phyloP scores from a whole-genome alignment of 2,329 filamentous ascomycete species.

The Nakataea oryzae region DNA sequence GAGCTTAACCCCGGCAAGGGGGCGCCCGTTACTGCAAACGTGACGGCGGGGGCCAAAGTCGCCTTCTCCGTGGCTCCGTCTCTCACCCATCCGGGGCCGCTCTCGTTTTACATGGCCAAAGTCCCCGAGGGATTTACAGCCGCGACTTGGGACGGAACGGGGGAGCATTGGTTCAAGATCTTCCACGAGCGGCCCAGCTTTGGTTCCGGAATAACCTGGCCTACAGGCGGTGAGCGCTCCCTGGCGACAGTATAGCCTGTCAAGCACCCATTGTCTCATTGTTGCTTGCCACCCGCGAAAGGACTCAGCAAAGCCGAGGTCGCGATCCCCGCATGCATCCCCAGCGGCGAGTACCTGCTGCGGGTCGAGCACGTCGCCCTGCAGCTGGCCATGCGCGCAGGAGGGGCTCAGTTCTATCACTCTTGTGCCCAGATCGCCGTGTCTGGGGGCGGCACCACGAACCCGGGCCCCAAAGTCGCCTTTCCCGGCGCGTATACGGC shows the following conservation, averaged over 20 bases:
- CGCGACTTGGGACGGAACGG: constrained; percentile 20
- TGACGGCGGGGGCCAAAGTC: constrained; percentile 26
- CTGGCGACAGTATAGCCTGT: not conserved
- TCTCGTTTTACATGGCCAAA: constrained; percentile 25
- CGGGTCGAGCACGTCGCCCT: constrained; percentile 19
- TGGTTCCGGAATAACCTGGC: constrained; percentile 11
- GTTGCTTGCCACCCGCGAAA: not conserved
- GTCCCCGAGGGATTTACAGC: constrained; percentile 21
- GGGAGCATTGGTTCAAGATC: constrained; percentile 26
- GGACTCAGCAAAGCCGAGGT: constrained; percentile 7
- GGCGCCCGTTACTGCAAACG: constrained; percentile 19
- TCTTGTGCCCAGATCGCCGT: constrained; percentile 17
- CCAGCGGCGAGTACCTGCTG: constrained; percentile 19
- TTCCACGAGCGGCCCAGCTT: constrained; percentile 19
- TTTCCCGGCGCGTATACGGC: constrained; percentile 14
- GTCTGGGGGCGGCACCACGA: constrained; percentile 13
- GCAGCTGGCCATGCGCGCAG: constrained; percentile 14
- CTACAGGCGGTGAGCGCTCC: constrained; percentile 7
- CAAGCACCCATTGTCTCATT: not conserved
- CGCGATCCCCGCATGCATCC: constrained; percentile 17
- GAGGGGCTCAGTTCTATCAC: constrained; percentile 18
- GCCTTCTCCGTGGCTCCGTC: constrained; percentile 25
- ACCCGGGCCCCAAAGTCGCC: constrained; percentile 7
- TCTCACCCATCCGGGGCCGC: constrained; percentile 26
- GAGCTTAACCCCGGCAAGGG: constrained; percentile 12